These are phyloP conservation scores for Talinum fruticosum DNA, from an alignment of 148 eudicot genomes.

Conservation along the genomic window DNA sequence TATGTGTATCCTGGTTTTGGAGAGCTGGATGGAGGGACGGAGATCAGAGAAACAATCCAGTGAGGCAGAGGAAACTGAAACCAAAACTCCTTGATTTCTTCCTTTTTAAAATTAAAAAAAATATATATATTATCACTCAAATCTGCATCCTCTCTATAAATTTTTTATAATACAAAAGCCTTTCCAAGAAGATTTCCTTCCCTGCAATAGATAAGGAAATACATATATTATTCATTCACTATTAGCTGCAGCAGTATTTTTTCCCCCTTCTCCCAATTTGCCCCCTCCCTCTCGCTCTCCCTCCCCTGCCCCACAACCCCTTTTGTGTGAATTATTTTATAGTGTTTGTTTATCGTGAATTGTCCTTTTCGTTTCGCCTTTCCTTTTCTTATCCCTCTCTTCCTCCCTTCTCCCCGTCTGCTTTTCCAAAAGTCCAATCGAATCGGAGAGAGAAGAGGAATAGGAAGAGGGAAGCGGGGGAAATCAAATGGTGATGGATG, in stretches of 20 bases:
- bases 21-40: no score
- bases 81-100: neutral
- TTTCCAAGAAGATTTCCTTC: neutral
- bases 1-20: no score
- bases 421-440: neutral
- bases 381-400: neutral
- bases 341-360: conserved; percentile 25
- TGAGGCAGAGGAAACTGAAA: neutral
- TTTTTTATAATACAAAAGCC: neutral
- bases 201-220: neutral
- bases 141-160: conserved; percentile 1
- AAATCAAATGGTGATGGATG: conserved; percentile 67
- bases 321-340: neutral
- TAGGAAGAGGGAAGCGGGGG: neutral
- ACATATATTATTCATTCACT: no score
- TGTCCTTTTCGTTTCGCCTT: conserved; percentile 22
- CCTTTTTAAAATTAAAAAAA: neutral
- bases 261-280: neutral
- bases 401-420: neutral
- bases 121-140: conserved; percentile 21
- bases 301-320: no score
- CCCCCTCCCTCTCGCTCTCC: neutral
- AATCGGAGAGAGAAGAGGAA: no score
- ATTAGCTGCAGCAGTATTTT: neutral
- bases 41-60: neutral